These are phyloP conservation scores for Pestalotiopsis sp. DNA, from an alignment of 2,329 filamentous ascomycete species.

Conservation along the genomic window DNA sequence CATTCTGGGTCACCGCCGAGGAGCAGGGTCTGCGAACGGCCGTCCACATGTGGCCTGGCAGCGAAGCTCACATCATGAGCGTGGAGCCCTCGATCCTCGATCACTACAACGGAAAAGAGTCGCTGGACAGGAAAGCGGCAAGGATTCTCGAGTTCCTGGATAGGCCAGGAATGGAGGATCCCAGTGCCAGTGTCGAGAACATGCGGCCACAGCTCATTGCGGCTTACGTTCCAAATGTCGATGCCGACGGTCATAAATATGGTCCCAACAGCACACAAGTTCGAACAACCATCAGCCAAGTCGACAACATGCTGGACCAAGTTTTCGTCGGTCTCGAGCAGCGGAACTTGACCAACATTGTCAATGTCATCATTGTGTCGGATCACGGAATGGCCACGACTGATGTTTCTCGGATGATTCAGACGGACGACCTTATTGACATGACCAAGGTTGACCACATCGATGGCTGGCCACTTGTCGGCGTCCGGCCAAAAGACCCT, in stretches of 20 bases:
- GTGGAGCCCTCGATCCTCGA: constrained; percentile 81
- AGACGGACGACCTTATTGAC: constrained; percentile 88
- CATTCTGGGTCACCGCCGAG: constrained; percentile 92
- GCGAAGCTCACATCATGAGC: constrained; percentile 80
- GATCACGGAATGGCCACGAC: constrained; percentile 99
- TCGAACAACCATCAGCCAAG: constrained; percentile 72
- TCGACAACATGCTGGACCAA: constrained; percentile 79
- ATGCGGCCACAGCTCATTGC: constrained; percentile 88
- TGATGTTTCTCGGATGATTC: constrained; percentile 75
- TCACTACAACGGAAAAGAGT: constrained; percentile 79
- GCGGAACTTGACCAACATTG: constrained; percentile 84
- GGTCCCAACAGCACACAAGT: constrained; percentile 97
- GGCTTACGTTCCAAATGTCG: constrained; percentile 92
- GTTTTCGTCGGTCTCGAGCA: constrained; percentile 76
- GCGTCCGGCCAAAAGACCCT: constrained; percentile 76
- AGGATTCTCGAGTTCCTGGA: constrained; percentile 85
- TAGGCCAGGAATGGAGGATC: constrained; percentile 70
- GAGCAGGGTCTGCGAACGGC: constrained; percentile 76
- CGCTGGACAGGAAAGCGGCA: constrained; percentile 73
- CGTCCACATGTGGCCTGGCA: constrained; percentile 98
- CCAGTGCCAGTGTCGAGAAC: constrained; percentile 48
- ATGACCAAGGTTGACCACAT: constrained; percentile 75
- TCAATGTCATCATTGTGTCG: constrained; percentile 94
- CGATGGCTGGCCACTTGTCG: constrained; percentile 93
- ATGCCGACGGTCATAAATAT: constrained; percentile 82